Evolutionary conservation across 495 filamentous ascomycete species (phyloP).

Genomic region (Sphaerosporella brunnea): DNA sequence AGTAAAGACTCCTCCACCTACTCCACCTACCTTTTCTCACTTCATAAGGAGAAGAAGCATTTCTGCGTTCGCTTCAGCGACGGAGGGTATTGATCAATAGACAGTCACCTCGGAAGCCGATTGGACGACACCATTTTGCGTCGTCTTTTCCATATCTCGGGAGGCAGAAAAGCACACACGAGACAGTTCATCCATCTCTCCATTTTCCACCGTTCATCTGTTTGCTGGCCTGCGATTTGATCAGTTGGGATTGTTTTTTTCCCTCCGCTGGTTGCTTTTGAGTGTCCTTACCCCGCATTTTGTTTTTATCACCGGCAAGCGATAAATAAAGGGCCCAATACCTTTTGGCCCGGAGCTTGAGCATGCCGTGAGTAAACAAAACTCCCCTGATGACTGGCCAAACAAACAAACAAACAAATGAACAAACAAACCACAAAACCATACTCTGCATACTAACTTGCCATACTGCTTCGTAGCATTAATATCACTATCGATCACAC

Average conservation of each 20-base stretch:
- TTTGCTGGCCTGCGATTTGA: constrained; percentile 4
- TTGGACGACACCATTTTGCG: not conserved
- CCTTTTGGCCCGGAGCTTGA: too few species aligned
- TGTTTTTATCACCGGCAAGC: constrained; percentile 1
- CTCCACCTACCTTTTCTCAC: not conserved
- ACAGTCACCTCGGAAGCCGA: not conserved
- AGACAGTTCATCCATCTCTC: not conserved
- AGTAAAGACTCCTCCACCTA: not conserved
- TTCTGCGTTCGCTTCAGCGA: not conserved
- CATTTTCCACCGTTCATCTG: constrained; percentile 7
- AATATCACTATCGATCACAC: constrained; percentile 27
- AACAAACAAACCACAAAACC: not conserved
- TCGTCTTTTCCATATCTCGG: not conserved
- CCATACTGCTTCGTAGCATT: constrained; percentile 10
- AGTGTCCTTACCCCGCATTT: too few species aligned
- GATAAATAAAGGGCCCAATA: too few species aligned
- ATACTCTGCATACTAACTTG: not conserved
- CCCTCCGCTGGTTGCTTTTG: too few species aligned
- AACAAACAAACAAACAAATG: not conserved
- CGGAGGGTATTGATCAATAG: not conserved
- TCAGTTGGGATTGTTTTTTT: too few species aligned
- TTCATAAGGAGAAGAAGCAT: not conserved
- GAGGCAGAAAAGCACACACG: not conserved
- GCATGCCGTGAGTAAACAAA: constrained; percentile 24
- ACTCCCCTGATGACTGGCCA: not conserved